These are phyloP conservation scores for Sporopachydermia lactativora DNA, from an alignment of 805 yeast species.

Conservation along the genomic window DNA sequence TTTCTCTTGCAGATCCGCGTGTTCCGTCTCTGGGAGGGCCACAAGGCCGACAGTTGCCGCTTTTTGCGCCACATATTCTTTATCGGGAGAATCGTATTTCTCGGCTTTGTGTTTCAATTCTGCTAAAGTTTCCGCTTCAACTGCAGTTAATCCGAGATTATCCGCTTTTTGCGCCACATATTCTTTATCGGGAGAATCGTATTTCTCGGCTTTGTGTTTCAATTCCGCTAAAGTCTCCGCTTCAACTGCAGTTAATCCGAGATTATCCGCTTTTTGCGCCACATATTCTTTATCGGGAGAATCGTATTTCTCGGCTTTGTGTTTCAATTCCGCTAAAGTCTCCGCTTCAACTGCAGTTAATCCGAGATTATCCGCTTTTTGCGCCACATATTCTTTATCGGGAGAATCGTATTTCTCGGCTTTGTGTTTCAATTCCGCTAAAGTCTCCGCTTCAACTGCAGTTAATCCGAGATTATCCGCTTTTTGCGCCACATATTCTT, in stretches of 20 bases:
- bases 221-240: conserved; percentile 8
- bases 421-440: conserved; percentile 16
- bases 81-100: conserved; percentile 14
- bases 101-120: too few relatives aligned
- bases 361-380: conserved; percentile 19
- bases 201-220: conserved; percentile 11
- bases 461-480: conserved; percentile 18
- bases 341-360: conserved; percentile 17
- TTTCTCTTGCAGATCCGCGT: conserved; percentile 7
- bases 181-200: conserved; percentile 9
- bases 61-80: conserved; percentile 13
- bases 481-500: conserved; percentile 16
- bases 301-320: too few relatives aligned
- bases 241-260: conserved; percentile 9
- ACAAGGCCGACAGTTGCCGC: conserved; percentile 11
- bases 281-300: too few relatives aligned
- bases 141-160: conserved; percentile 9
- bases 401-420: conserved; percentile 19
- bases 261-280: conserved; percentile 11
- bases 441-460: conserved; percentile 14
- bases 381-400: conserved; percentile 9
- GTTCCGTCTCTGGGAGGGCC: conserved; percentile 4
- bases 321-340: conserved; percentile 14
- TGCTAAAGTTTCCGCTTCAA: conserved; percentile 1
- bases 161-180: conserved; percentile 10